Evolutionary conservation across 306 rosid species (phyloP), one percentile per base, ranked within the genome.

Genomic region (Arachis hypogaea): DNA sequence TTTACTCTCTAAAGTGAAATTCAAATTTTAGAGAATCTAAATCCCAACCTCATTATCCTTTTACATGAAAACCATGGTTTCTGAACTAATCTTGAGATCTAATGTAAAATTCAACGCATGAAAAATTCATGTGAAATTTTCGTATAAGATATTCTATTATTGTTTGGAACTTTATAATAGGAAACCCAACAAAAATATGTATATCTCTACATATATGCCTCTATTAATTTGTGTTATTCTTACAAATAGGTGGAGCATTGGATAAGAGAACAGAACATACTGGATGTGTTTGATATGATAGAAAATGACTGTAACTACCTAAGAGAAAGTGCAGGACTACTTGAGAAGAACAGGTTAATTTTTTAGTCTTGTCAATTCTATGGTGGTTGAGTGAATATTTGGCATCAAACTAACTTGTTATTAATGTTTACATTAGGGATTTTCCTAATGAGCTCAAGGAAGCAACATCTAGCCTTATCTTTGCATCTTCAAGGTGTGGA

Each of bases 401-500:
- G 57, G 51, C 51, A 73, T 40, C 29, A 28, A 49, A 51, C 42
- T n/a, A 65, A 69, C 4, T 41, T 18, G 44, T 10, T 58, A 63
- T 14, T 63, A 33, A 33, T 47, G 11, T 51, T 69, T 6, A 8
- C 2, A n/a, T 62, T 62, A 88, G 96, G 44, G 92, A 85, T 28
- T 91, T 92, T 66, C 89, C 86, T 41, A 63, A 77, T 63, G 94
- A 88, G 59, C 80, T 91, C 63, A 87, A 77, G 73, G 97, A 86
- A 82, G 87, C 83, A 63, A 46, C 73, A 41, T 69, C 88, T 9
- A 86, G 89, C 71, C 85, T 91, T 66, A 68, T 88, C 7, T 88
- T 82, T 81, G 90, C 92, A 78, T 86, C 90, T 14, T 86, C 94
- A 47, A 77, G 97, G 75, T 88, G 93, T 73, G 97, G 94, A 66